Evolutionary conservation across 345 rosid genomes (phyloP), one percentile per base, ranked within the genome.

Genomic region (Brassica incana): DNA sequence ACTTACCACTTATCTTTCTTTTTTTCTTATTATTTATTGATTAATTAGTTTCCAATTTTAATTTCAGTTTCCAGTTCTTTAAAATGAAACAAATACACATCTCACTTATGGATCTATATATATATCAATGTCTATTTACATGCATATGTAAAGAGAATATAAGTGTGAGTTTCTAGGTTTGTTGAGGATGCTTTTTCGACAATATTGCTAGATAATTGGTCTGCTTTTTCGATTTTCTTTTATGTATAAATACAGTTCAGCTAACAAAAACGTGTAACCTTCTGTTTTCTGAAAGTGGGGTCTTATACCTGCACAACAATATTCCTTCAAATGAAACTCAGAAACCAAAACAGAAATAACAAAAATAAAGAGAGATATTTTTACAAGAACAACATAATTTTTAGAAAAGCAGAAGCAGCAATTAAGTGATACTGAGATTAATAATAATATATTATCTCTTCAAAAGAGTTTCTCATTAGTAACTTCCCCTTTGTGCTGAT

Each of bases 271-370:
- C 82, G 65, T 18, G 18, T 78, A 48, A 65, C 35, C 79, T 86
- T 52, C 58, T 52, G 18, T 52, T 82, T 87, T 83, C 82, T 81
- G 88, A 86, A 82, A 84, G 85, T 63, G 33, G 78, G 77, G 78
- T 78, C 81, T 48, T 30, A 23, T 20, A 71, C 73, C 77, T 76
- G 72, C 76, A 69, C n/a, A 70, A 75, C 58, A 54, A 54, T 75
- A 80, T 80, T 80, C 72, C 76, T 70, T 75, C 77, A 71, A 40
- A 58, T 72, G 25, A 48, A 77, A 71, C 75, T 35, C 61, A 68
- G 45, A 79, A 67, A 83, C 40, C 65, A 67, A 72, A 72, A 69
- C 27, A 32, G 25, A 73, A 54, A 66, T 71, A 14, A 16, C 71
- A 64, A 33, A 65, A 18, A 68, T 43, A 72, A 25, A 15, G 29